Evolutionary conservation across 2,329 filamentous ascomycete genomes (phyloP), one percentile per base, ranked within the genome.

Genomic region (Aspergillus brasiliensis): DNA sequence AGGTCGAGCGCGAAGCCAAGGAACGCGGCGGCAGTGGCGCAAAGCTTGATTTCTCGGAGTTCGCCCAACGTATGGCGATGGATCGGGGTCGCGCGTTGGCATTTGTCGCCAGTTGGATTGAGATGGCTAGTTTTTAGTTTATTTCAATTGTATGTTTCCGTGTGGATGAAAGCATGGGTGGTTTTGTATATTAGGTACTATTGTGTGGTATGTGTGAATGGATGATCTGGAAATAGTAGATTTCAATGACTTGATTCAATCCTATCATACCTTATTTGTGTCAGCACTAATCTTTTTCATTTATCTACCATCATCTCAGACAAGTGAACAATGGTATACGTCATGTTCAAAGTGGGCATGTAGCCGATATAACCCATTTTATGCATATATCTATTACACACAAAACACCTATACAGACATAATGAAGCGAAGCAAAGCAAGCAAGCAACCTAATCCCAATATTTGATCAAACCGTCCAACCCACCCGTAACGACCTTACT

Each of bases 401-500:
- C 52, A 46, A 10, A 23, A 17, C 11, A 47, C 8, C 34, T 34
- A 46, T 19, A 40, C 34, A 46, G 51, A 21, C 28, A 34, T 51
- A 13, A 23, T 38, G 17, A 38, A 34, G 10, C 28, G 28, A 31
- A 13, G 10, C 4, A 34, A 17, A 27, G 3, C 11, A 21, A 37
- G 38, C 31, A 23, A 28, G 27, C 59, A 63, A 51, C 75, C 83
- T 34, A 98, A 83, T 98, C 95, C 92, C 93, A 98, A 75, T 94
- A 94, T 75, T 90, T 91, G 62, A 99, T 91, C 48, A 89, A 83
- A 5, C 95, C 94, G 70, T 97, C 92, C 77, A 96, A 78, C 19
- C 95, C 95, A 11, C 92, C 96, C 28, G 93, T 96, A 2, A 89
- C 91, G 37, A 98, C 88, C 83, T 97, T 97, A 73, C 90, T 95